A percentile compares a stretch with the other conserved stretches of the same genome.
phyloP scores from a whole-genome alignment of 192 early-diverging fungal species.

The Coemansia sp. region DNA sequence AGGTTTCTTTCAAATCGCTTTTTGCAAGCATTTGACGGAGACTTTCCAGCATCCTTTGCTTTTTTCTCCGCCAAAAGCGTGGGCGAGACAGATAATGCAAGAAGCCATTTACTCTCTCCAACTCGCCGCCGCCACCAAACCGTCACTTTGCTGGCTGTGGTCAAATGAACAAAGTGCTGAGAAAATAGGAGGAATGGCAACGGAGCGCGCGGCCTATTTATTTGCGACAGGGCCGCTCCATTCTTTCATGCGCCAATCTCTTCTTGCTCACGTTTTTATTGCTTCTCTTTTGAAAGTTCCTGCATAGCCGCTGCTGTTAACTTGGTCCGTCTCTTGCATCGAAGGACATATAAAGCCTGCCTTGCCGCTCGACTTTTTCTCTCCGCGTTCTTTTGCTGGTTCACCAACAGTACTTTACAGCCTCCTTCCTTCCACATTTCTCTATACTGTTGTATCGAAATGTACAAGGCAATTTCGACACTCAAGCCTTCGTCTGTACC shows the following conservation, averaged over 20 bases:
- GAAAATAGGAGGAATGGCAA: too few species aligned
- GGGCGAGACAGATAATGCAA: too few species aligned
- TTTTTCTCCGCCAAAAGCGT: too few species aligned
- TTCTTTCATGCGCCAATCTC: not conserved
- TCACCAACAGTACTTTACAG: not conserved
- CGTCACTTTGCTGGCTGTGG: too few species aligned
- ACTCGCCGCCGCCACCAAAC: too few species aligned
- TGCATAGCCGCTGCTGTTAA: not conserved
- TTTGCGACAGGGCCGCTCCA: not conserved
- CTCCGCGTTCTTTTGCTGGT: not conserved
- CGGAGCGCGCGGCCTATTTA: not conserved
- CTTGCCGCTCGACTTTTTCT: not conserved
- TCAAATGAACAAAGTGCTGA: too few species aligned
- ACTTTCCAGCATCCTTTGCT: not conserved
- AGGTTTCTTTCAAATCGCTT: not conserved
- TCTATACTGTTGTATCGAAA: slow-evolving; percentile 15
- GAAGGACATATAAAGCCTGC: not conserved
- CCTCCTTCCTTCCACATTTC: slow-evolving; percentile 3
- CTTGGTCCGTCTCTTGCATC: not conserved
- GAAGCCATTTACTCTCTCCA: too few species aligned
- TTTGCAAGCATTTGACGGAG: not conserved
- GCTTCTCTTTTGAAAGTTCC: not conserved
- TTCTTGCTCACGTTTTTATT: slow-evolving; percentile 12
- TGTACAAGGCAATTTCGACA: slow-evolving; percentile 48
- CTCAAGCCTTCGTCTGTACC: slow-evolving; percentile 38